phyloP scores from a whole-genome alignment of 441 rosid genomes.

The Macaranga tanarius region DNA sequence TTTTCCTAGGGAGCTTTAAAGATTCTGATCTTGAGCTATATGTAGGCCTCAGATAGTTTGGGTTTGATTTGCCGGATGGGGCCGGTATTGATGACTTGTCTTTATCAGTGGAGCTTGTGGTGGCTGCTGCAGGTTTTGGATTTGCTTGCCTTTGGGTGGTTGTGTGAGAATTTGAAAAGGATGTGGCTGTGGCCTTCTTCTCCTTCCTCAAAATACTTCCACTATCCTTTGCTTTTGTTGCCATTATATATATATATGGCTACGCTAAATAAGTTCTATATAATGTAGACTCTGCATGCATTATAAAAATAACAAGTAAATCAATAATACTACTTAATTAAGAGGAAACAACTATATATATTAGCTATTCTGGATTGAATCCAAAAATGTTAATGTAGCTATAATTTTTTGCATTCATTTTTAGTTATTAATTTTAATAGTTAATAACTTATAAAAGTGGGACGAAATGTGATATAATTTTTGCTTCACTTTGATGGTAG shows the following conservation, averaged over 20 bases:
- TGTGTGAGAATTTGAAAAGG: constrained; percentile 24
- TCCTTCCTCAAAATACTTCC: constrained; percentile 28
- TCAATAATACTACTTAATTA: background rate
- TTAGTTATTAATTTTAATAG: too few species aligned
- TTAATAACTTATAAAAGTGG: too few species aligned
- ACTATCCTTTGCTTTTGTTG: constrained; percentile 29
- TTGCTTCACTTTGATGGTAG: too few species aligned
- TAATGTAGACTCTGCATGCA: constrained; percentile 21
- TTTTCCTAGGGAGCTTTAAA: constrained; percentile 34
- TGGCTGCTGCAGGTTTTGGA: constrained; percentile 19
- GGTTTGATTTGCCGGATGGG: constrained; percentile 36
- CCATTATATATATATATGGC: constrained; percentile 31
- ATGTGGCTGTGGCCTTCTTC: constrained; percentile 31
- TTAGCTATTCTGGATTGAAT: too few species aligned
- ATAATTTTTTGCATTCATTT: too few species aligned
- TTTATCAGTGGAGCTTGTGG: constrained; percentile 10
- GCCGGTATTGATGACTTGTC: constrained; percentile 4
- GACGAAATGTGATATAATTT: too few species aligned
- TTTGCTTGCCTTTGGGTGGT: constrained; percentile 28
- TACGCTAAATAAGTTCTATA: background rate
- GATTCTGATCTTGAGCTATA: constrained; percentile 45
- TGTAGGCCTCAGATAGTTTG: constrained; percentile 62
- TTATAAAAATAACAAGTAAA: background rate
- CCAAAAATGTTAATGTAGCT: too few species aligned
- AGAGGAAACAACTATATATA: background rate